phyloP scores from a whole-genome alignment of 2,329 filamentous ascomycete genomes.

The Sclerotinia borealis region DNA sequence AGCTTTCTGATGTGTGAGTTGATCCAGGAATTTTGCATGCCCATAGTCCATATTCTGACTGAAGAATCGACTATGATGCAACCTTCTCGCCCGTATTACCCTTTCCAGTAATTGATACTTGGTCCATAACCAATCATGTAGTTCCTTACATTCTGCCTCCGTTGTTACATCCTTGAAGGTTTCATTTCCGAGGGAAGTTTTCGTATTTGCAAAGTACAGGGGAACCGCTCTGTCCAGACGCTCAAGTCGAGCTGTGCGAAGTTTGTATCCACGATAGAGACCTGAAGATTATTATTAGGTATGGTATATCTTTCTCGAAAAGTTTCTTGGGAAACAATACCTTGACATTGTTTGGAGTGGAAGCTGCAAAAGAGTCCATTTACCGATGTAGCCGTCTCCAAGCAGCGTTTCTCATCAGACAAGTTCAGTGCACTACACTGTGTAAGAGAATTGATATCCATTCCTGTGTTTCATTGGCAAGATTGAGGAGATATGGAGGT shows the following conservation, averaged over 20 bases:
- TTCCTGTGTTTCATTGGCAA: background rate
- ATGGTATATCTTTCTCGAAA: background rate
- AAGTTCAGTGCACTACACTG: constrained; percentile 32
- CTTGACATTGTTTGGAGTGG: constrained; percentile 39
- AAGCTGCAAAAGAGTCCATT: constrained; percentile 39
- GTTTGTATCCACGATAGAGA: constrained; percentile 45
- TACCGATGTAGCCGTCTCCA: constrained; percentile 34
- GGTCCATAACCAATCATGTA: constrained; percentile 38
- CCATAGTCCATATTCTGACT: constrained; percentile 39
- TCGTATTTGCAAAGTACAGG: constrained; percentile 34
- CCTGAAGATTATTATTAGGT: constrained; percentile 15
- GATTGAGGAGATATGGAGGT: background rate
- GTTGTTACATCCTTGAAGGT: constrained; percentile 36
- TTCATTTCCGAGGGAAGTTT: constrained; percentile 36
- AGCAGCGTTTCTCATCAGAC: constrained; percentile 34
- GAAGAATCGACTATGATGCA: constrained; percentile 40
- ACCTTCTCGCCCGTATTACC: constrained; percentile 37
- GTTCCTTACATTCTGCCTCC: constrained; percentile 34
- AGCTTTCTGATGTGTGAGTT: constrained; percentile 34
- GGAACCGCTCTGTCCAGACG: constrained; percentile 32
- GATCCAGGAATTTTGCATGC: constrained; percentile 37
- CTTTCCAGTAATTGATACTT: constrained; percentile 33
- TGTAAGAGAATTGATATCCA: background rate
- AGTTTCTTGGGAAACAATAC: background rate
- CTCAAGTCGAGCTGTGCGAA: constrained; percentile 41